Conservation (phyloP, 2,329 filamentous ascomycete genomes). For the Colletotrichum chlorophyti region DNA sequence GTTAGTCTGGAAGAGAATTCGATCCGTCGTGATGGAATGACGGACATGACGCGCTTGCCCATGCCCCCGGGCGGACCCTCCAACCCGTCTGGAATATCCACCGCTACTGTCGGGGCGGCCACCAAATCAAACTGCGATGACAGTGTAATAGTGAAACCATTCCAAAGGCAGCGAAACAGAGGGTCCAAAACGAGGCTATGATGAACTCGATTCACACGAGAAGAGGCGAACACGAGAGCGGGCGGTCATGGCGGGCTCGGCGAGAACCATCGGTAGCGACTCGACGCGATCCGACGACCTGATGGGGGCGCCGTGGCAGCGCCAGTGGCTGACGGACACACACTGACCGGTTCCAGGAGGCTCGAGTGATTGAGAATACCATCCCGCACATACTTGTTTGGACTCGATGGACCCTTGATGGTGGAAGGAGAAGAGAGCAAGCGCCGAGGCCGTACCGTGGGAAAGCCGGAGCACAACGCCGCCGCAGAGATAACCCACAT, state of each 20-base stretch:
- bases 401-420: not conserved
- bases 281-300: constrained; percentile 1
- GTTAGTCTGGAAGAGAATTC: no score
- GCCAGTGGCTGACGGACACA: constrained; percentile 3
- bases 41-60: not conserved
- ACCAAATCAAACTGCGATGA: not conserved
- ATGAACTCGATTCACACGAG: not conserved
- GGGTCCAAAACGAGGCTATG: not conserved
- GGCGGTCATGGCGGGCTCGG: constrained; percentile 14
- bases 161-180: constrained; percentile 15
- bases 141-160: constrained; percentile 1
- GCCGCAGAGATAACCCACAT: not conserved
- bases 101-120: no score
- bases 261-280: constrained; percentile 9
- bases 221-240: constrained; percentile 13
- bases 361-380: constrained; percentile 15
- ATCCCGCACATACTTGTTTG: not conserved
- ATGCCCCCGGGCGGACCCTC: not conserved
- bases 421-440: not conserved
- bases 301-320: not conserved
- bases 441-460: not conserved
- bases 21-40: no score
- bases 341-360: constrained; percentile 17
- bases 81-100: no score
- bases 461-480: not conserved